These are phyloP conservation scores for Lachancea waltii DNA, from an alignment of 805 yeast genomes.

Conservation along the genomic window DNA sequence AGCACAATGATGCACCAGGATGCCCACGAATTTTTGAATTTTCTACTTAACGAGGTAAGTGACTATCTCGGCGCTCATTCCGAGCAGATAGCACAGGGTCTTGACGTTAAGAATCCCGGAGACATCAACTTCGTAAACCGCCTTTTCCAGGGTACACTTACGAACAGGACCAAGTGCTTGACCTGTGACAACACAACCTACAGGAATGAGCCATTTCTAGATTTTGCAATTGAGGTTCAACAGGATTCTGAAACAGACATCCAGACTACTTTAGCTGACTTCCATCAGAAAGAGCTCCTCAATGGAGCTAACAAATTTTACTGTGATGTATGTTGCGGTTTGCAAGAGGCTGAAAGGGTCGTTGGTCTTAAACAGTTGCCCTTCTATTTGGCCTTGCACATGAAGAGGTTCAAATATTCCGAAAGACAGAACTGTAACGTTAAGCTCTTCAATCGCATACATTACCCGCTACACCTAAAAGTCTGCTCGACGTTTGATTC, in stretches of 20 bases:
- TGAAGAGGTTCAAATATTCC: conserved; percentile 87
- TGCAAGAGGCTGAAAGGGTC: conserved; percentile 90
- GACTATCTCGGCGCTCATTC: conserved; percentile 28
- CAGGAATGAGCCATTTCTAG: conserved; percentile 81
- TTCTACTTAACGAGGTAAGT: conserved; percentile 69
- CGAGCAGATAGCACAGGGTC: conserved; percentile 17
- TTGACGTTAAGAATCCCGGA: conserved; percentile 6
- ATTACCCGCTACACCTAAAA: conserved; percentile 67
- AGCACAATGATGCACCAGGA: conserved; percentile 95
- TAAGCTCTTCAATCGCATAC: conserved; percentile 78
- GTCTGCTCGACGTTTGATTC: conserved; percentile 47
- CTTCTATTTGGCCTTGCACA: conserved; percentile 69
- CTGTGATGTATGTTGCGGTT: conserved; percentile 82
- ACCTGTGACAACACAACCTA: conserved; percentile 79
- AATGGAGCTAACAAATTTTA: conserved; percentile 85
- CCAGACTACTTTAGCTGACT: conserved; percentile 39
- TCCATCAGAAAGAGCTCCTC: conserved; percentile 78
- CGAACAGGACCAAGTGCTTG: conserved; percentile 83
- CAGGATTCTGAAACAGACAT: conserved; percentile 67
- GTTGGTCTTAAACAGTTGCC: conserved; percentile 78
- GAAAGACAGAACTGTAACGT: conserved; percentile 76
- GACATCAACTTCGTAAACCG: conserved; percentile 52
- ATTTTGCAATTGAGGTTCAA: conserved; percentile 77
- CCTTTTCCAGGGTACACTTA: conserved; percentile 76
- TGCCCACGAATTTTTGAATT: conserved; percentile 94